phyloP scores from a whole-genome alignment of 805 yeast species.

The Zygotorulaspora danielsina region DNA sequence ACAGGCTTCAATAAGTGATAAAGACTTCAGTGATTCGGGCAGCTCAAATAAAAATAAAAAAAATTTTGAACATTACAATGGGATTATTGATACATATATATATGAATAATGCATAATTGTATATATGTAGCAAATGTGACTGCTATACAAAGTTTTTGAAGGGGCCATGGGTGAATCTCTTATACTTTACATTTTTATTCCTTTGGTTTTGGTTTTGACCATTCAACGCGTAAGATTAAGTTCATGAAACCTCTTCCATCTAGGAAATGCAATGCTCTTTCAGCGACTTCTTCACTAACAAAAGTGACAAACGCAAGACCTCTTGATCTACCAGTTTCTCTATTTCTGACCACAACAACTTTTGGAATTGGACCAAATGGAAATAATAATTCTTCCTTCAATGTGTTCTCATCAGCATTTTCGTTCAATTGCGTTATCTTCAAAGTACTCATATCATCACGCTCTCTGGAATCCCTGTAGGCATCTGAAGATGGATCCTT shows the following conservation, averaged over 20 bases:
- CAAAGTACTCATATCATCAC: constrained; percentile 84
- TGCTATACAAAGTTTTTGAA: constrained; percentile 1
- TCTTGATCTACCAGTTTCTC: constrained; percentile 89
- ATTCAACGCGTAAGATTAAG: constrained; percentile 67
- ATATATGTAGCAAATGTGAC: constrained; percentile 1
- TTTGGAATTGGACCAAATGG: constrained; percentile 66
- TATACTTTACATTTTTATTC: constrained; percentile 5
- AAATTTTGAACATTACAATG: constrained; percentile 1
- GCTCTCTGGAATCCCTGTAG: constrained; percentile 47
- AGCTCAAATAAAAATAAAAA: background rate
- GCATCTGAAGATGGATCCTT: constrained; percentile 41
- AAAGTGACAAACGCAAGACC: constrained; percentile 95
- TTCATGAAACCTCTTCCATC: constrained; percentile 92
- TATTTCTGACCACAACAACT: constrained; percentile 80
- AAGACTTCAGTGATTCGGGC: background rate
- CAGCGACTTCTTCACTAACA: constrained; percentile 62
- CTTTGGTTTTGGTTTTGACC: constrained; percentile 45
- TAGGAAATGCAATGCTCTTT: constrained; percentile 66
- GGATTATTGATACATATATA: constrained; percentile 3
- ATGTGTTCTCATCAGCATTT: constrained; percentile 73
- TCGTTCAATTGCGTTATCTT: constrained; percentile 89
- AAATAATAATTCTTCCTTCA: constrained; percentile 66
- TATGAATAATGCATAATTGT: constrained; percentile 1
- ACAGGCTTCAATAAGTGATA: background rate
- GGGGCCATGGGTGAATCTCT: background rate